These are phyloP conservation scores for Quercus agrifolia DNA, from an alignment of 306 rosid genomes.

Conservation along the genomic window DNA sequence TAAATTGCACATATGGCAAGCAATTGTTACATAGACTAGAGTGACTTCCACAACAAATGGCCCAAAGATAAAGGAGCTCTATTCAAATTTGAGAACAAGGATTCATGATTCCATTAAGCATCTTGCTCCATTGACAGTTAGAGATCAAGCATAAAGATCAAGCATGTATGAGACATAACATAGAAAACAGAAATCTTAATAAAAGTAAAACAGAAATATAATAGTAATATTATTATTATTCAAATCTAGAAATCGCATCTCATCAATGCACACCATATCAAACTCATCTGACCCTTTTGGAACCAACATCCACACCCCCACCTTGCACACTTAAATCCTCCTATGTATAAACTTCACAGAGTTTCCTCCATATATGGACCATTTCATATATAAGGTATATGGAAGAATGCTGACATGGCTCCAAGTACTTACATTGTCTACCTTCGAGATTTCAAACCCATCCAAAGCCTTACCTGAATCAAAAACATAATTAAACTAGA, in stretches of 20 bases:
- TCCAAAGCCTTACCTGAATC: slow-evolving; percentile 21
- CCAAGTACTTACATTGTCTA: slow-evolving; percentile 29
- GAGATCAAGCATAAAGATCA: background rate
- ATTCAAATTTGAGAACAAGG: too few relatives aligned
- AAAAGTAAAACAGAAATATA: background rate
- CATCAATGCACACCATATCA: slow-evolving; percentile 40
- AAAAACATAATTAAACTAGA: slow-evolving; percentile 17
- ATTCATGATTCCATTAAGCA: too few relatives aligned
- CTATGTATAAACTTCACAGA: background rate
- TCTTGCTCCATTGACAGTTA: background rate
- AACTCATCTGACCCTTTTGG: slow-evolving; percentile 27
- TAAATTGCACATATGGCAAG: too few relatives aligned
- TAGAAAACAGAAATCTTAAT: background rate
- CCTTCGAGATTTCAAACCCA: slow-evolving; percentile 28
- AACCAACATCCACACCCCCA: slow-evolving; percentile 23
- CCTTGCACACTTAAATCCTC: background rate
- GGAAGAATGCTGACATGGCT: slow-evolving; percentile 29
- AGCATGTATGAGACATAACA: background rate
- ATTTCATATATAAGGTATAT: slow-evolving; percentile 15
- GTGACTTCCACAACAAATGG: too few relatives aligned
- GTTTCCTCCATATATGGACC: slow-evolving; percentile 6
- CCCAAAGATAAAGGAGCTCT: too few relatives aligned
- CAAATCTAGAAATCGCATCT: slow-evolving; percentile 37
- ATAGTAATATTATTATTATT: slow-evolving; percentile 35
- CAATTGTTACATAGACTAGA: too few relatives aligned